Evolutionary conservation across 148 eudicot genomes (phyloP).

Genomic region (Tetragonia tetragonoides): DNA sequence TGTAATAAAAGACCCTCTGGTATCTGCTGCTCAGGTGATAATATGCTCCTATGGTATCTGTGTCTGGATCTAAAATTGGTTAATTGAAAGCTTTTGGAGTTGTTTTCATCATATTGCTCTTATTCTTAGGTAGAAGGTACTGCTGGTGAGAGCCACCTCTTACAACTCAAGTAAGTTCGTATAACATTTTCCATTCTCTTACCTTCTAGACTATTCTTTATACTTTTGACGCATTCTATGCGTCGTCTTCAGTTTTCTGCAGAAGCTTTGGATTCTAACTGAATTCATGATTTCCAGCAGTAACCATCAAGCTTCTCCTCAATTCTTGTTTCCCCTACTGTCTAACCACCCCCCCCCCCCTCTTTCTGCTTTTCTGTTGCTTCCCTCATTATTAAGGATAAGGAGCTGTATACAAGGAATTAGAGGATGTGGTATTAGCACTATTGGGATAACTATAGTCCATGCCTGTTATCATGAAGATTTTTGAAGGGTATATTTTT

Average conservation of each 20-base stretch:
- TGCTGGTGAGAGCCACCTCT: conserved; percentile 79
- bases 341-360: no score
- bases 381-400: no score
- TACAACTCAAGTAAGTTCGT: conserved; percentile 79
- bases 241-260: neutral
- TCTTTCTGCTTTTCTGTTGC: no score
- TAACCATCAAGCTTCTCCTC: neutral
- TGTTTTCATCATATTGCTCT: conserved; percentile 18
- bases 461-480: no score
- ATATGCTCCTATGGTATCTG: conserved; percentile 2
- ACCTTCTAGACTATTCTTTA: neutral
- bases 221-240: conserved; percentile 4
- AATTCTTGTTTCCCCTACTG: no score
- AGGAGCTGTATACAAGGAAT: no score
- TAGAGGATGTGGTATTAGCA: no score
- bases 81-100: conserved; percentile 1
- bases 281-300: neutral
- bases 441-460: no score
- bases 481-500: no score
- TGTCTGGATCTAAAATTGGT: neutral
- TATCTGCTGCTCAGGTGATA: conserved; percentile 70
- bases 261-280: neutral
- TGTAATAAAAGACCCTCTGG: conserved; percentile 79
- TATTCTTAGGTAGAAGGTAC: conserved; percentile 58
- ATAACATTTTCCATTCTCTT: neutral